phyloP scores from a whole-genome alignment of 441 rosid species.

The Codiaeum variegatum region DNA sequence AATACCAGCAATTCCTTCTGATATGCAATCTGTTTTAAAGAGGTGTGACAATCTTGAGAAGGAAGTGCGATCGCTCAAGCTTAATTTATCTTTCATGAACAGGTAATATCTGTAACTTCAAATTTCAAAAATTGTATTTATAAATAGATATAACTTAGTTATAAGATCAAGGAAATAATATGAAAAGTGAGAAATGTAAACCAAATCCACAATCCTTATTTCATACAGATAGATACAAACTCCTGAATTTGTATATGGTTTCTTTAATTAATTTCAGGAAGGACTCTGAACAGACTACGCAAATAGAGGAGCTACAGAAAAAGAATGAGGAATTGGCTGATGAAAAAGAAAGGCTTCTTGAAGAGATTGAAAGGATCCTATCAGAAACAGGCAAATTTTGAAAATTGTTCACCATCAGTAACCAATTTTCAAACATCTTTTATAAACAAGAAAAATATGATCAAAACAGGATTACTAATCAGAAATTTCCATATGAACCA shows the following conservation, averaged over 20 bases:
- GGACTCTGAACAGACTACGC: conserved; percentile 76
- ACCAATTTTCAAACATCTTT: background rate
- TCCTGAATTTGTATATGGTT: background rate
- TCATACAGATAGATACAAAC: too few relatives aligned
- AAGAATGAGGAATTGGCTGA: conserved; percentile 52
- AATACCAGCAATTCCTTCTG: conserved; percentile 48
- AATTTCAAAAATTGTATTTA: too few relatives aligned
- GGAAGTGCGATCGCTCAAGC: conserved; percentile 75
- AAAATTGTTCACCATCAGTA: background rate
- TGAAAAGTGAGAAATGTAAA: too few relatives aligned
- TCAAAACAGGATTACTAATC: background rate
- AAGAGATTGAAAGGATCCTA: conserved; percentile 61
- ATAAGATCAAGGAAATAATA: too few relatives aligned
- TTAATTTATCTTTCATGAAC: conserved; percentile 72
- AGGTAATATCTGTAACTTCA: conserved; percentile 34
- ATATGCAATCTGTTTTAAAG: conserved; percentile 54
- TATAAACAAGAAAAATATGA: background rate
- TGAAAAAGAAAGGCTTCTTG: conserved; percentile 66
- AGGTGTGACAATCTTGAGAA: conserved; percentile 68
- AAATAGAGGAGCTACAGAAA: conserved; percentile 69
- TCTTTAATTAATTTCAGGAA: conserved; percentile 38
- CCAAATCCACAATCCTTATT: too few relatives aligned
- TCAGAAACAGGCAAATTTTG: conserved; percentile 38
- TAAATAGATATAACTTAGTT: too few relatives aligned
- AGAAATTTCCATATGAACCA: background rate